Evolutionary conservation across 805 yeast genomes (phyloP).

Genomic region (Tetrapisispora pingtungensis): DNA sequence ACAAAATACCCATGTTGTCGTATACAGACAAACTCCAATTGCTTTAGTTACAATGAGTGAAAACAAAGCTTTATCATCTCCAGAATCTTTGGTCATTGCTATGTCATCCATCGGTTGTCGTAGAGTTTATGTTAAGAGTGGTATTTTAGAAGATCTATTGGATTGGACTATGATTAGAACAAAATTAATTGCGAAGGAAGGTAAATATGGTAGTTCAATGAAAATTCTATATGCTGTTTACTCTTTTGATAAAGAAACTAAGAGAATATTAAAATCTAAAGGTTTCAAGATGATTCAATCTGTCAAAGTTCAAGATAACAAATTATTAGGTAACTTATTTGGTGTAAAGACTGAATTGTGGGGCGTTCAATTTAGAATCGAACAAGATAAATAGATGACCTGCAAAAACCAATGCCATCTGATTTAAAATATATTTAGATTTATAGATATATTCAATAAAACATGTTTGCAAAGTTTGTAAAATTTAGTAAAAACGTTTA

Average conservation of each 20-base stretch:
- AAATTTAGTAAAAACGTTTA: no score
- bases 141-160: slow-evolving; percentile 52
- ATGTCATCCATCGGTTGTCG: slow-evolving; percentile 55
- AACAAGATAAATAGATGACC: slow-evolving; percentile 7
- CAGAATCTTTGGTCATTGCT: slow-evolving; percentile 37
- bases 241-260: slow-evolving; percentile 40
- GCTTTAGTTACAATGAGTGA: slow-evolving; percentile 45
- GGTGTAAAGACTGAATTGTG: slow-evolving; percentile 26
- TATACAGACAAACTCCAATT: slow-evolving; percentile 64
- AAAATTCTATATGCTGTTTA: slow-evolving; percentile 39
- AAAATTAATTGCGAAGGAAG: slow-evolving; percentile 29
- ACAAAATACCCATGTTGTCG: slow-evolving; percentile 43
- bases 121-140: slow-evolving; percentile 55
- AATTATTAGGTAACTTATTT: slow-evolving; percentile 24
- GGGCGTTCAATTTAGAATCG: slow-evolving; percentile 32
- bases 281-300: slow-evolving; percentile 35
- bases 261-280: slow-evolving; percentile 30
- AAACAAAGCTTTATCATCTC: slow-evolving; percentile 33
- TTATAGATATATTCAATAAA: no score
- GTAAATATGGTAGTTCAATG: slow-evolving; percentile 26
- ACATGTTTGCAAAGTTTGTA: no score
- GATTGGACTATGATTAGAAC: slow-evolving; percentile 50
- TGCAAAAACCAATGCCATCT: no score
- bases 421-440: no score
- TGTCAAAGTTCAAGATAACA: slow-evolving; percentile 20